These are phyloP conservation scores for Colletotrichum sp. DNA, from an alignment of 2,329 filamentous ascomycete genomes.

Conservation along the genomic window DNA sequence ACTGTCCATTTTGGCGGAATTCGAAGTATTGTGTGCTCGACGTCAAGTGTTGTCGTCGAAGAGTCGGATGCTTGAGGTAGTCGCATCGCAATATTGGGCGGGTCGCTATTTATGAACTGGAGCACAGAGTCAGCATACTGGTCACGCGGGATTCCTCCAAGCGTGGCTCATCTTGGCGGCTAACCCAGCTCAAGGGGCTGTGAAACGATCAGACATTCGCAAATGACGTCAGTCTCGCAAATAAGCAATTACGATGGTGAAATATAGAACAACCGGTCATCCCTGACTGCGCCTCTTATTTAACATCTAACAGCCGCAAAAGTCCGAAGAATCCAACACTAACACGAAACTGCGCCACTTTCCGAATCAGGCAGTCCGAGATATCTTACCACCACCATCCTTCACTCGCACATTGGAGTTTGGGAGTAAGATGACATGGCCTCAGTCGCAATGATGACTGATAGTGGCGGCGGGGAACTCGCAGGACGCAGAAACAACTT, in stretches of 20 bases:
- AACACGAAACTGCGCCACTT: neutral
- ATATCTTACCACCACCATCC: neutral
- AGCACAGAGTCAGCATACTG: neutral
- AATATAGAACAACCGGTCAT: neutral
- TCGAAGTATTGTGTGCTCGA: accelerated
- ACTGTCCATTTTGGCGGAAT: neutral
- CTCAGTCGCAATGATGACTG: neutral
- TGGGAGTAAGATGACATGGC: neutral
- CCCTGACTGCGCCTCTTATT: neutral
- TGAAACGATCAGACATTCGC: neutral
- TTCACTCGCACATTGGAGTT: neutral
- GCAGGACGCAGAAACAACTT: neutral
- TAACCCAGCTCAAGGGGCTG: neutral
- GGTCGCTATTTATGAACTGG: neutral
- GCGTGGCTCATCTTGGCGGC: neutral
- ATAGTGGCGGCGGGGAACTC: neutral
- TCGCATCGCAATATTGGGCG: neutral
- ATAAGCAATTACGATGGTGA: neutral
- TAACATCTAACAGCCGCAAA: neutral
- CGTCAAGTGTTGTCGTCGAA: neutral
- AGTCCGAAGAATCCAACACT: neutral
- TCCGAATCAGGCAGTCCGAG: neutral
- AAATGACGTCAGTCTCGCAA: neutral
- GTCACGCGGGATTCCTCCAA: neutral
- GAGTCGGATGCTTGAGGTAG: neutral